phyloP scores from a whole-genome alignment of 2,329 filamentous ascomycete species.

The Fusarium luffae region DNA sequence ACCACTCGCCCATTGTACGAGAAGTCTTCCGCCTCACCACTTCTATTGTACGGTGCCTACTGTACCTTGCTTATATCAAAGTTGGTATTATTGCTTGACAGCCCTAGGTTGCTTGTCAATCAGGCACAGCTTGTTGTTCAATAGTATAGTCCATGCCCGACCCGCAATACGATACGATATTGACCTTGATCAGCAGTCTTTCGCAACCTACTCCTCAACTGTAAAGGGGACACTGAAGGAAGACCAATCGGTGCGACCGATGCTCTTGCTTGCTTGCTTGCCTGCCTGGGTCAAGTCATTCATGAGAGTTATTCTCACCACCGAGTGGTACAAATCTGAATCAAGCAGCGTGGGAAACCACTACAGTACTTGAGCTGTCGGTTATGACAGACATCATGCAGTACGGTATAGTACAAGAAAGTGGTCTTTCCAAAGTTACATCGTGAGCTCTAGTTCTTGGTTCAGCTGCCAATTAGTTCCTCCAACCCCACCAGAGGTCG shows the following conservation, averaged over 20 bases:
- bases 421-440: slow-evolving; percentile 22
- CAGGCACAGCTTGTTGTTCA: neutral
- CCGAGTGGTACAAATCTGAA: neutral
- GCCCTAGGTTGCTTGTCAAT: slow-evolving; percentile 10
- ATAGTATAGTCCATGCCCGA: neutral
- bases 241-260: neutral
- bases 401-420: neutral
- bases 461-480: slow-evolving; percentile 18
- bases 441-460: slow-evolving; percentile 18
- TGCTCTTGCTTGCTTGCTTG: neutral
- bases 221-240: neutral
- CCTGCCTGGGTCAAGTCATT: neutral
- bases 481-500: slow-evolving; percentile 16
- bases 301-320: neutral
- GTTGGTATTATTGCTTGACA: slow-evolving; percentile 1
- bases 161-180: slow-evolving; percentile 7
- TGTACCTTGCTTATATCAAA: slow-evolving; percentile 10
- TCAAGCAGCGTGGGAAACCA: slow-evolving; percentile 6
- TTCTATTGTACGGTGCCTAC: neutral
- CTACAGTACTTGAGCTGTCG: slow-evolving; percentile 11
- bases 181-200: slow-evolving; percentile 5
- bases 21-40: slow-evolving; percentile 9
- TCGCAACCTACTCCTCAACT: neutral
- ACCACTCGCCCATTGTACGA: neutral
- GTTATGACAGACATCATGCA: slow-evolving; percentile 16